phyloP scores from a whole-genome alignment of 441 rosid species.

The Rhodomyrtus psidioides region DNA sequence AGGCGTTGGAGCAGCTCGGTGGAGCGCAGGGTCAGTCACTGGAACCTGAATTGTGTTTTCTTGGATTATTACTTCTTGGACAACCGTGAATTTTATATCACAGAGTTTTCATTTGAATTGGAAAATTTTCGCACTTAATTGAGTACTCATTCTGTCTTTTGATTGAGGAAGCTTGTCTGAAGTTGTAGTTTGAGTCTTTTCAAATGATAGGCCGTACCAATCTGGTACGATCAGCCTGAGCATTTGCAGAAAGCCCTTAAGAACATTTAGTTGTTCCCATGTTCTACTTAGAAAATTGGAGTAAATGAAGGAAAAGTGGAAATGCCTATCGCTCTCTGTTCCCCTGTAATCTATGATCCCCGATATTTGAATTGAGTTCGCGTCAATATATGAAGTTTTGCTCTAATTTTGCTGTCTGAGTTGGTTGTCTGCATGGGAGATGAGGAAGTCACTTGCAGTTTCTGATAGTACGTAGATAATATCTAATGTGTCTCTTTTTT shows the following conservation, averaged over 20 bases:
- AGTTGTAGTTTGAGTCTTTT: not conserved
- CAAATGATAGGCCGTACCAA: not conserved
- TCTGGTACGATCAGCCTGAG: not conserved
- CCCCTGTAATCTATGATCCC: not conserved
- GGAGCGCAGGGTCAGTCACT: constrained; percentile 42
- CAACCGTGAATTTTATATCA: not conserved
- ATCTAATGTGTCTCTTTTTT: not conserved
- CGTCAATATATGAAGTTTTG: not conserved
- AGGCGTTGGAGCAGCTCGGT: constrained; percentile 52
- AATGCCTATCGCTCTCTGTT: not conserved
- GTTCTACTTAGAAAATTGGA: not conserved
- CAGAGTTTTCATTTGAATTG: not conserved
- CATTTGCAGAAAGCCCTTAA: not conserved
- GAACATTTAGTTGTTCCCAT: not conserved
- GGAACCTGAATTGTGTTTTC: constrained; percentile 6
- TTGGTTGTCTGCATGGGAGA: not conserved
- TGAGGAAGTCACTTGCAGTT: not conserved
- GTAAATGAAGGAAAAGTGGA: not conserved
- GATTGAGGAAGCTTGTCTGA: not conserved
- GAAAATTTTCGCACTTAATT: not conserved
- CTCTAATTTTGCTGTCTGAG: not conserved
- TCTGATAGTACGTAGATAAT: not conserved
- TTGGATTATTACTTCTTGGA: not conserved
- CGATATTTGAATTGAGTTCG: not conserved
- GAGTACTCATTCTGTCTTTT: not conserved